Evolutionary conservation across 2,329 filamentous ascomycete genomes (phyloP), one percentile per base, ranked within the genome.

Genomic region (Nannizzia gypsea): DNA sequence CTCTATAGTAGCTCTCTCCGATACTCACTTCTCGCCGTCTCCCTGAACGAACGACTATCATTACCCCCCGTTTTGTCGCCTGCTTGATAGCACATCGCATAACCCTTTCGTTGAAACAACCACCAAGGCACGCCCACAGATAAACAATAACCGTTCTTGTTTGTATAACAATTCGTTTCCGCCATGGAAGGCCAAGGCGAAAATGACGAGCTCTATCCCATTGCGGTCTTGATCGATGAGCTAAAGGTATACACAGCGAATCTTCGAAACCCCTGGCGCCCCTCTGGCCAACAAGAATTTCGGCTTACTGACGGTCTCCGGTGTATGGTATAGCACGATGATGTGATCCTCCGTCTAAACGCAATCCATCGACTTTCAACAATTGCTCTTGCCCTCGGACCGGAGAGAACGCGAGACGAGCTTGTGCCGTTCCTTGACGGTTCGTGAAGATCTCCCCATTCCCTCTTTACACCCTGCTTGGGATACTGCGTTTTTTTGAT

Each of bases 141-240:
- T 34, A 40, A 38, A n/a, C 50, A 31, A 24, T 26, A 28, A 24
- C 22, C 38, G 17, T 57, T 36, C 48, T 34, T 20, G 26, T 31
- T 40, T 46, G 22, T 38, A 8, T 55, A 36, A 28, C 15, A 38
- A 59, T 44, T 60, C 55, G n/a, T 60, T 58, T 74, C 77, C 83
- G 82, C 76, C 76, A 97, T 97, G 92, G 90, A 96, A 79, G 87
- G 87, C 78, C 83, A 86, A 76, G 89, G 87, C 78, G 85, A 92
- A 80, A 95, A 87, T 76, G 93, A 99, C 79, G 95, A 97, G 86
- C 90, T 99, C 72, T 99, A 97, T 78, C 93, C 93, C 75, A 99
- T 99, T 81, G 93, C 95, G 73, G 93, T 99, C 68, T 86, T 99
- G 77, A 99, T 99, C 78, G 93, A 99, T 77, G 93, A 99, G 84